A percentile compares a stretch with the other conserved stretches of the same genome.
Evolutionary conservation across 1,284 basidiomycete species (phyloP).

Genomic region (Malassezia psittaci): DNA sequence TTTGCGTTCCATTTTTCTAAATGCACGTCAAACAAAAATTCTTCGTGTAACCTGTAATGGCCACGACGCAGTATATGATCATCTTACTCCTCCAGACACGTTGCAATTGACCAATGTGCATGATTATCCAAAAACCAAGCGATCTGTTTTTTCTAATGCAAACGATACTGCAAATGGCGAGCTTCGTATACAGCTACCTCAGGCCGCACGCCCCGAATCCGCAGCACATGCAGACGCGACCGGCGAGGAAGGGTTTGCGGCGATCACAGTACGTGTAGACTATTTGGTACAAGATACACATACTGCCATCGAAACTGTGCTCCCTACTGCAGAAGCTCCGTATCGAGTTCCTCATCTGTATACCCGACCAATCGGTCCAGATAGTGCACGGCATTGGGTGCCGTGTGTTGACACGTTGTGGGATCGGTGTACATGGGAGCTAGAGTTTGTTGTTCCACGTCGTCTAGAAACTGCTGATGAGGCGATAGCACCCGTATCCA

Average conservation of each 20-base stretch:
- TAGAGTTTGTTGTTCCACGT: constrained; percentile 86
- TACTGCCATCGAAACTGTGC: constrained; percentile 75
- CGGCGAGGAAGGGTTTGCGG: constrained; percentile 57
- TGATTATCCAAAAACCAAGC: constrained; percentile 83
- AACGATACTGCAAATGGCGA: constrained; percentile 88
- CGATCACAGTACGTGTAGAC: constrained; percentile 64
- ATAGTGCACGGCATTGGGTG: constrained; percentile 89
- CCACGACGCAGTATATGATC: constrained; percentile 58
- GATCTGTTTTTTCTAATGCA: constrained; percentile 77
- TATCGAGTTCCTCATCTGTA: constrained; percentile 77
- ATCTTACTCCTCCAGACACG: constrained; percentile 59
- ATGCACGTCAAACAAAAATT: constrained; percentile 72
- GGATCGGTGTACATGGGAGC: constrained; percentile 97
- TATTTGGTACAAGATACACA: constrained; percentile 70
- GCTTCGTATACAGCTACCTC: constrained; percentile 74
- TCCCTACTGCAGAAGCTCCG: constrained; percentile 68
- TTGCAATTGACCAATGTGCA: constrained; percentile 71
- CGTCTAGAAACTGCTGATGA: constrained; percentile 42
- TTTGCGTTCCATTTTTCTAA: constrained; percentile 68
- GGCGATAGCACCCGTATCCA: constrained; percentile 1
- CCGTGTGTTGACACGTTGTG: constrained; percentile 90
- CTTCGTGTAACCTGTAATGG: constrained; percentile 59
- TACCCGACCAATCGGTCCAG: constrained; percentile 75
- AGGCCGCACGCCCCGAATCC: constrained; percentile 15
- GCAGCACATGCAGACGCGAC: constrained; percentile 21